Evolutionary conservation across 208 protist species (phyloP).

Genomic region (Wallacemonas sp.): DNA sequence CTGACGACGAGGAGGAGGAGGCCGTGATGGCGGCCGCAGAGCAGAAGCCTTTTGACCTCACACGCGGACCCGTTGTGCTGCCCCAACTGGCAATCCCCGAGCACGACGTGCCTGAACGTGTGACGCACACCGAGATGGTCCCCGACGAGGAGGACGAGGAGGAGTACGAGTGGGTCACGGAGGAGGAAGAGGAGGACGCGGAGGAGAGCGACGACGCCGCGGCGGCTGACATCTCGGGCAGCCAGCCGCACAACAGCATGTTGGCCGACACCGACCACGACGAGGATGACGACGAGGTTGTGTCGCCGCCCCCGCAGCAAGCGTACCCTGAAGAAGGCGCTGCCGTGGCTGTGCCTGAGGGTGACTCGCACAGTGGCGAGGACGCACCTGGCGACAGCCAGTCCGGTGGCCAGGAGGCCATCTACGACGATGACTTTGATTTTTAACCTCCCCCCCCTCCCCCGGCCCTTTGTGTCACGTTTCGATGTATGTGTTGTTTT

Average conservation of each 20-base stretch:
- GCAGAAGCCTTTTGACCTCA: no score
- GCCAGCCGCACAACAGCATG: not conserved
- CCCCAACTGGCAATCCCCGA: no score
- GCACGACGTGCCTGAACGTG: no score
- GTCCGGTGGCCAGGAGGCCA: constrained; percentile 18
- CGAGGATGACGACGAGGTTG: not conserved
- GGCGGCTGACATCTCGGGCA: no score
- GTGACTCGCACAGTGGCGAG: no score
- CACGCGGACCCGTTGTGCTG: no score
- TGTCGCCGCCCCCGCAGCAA: no score
- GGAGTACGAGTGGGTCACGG: constrained; percentile 4
- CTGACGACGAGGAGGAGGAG: not conserved
- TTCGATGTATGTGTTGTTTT: constrained; percentile 13
- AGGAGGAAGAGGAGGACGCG: not conserved
- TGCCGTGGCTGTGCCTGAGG: no score
- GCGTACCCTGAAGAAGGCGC: not conserved
- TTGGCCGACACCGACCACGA: not conserved
- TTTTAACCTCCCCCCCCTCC: no score
- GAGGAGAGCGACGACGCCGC: not conserved
- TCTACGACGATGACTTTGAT: constrained; percentile 32
- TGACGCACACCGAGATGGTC: no score
- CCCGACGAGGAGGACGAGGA: not conserved
- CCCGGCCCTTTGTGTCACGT: not conserved
- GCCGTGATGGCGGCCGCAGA: no score
- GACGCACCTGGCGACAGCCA: no score